phyloP scores from a whole-genome alignment of 2,329 filamentous ascomycete genomes.

The Drechmeria coniospora region DNA sequence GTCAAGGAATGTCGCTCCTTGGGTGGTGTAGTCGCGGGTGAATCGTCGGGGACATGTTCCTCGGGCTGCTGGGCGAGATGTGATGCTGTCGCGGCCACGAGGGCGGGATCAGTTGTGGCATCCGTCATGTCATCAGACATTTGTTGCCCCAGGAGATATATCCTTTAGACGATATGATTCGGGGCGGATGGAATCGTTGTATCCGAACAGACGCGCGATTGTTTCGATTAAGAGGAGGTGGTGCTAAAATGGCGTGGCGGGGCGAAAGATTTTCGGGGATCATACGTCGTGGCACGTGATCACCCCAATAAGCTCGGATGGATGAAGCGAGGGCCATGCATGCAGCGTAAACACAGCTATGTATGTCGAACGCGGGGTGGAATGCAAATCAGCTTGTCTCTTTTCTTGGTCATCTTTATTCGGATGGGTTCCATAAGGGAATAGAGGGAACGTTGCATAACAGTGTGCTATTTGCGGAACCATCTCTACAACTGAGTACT shows the following conservation, averaged over 20 bases:
- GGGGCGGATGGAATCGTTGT: constrained; percentile 22
- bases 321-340: no score
- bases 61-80: constrained; percentile 10
- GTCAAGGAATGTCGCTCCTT: constrained; percentile 44
- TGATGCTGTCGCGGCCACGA: constrained; percentile 16
- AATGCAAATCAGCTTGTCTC: no score
- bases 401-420: no score
- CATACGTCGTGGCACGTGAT: no score
- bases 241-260: constrained; percentile 16
- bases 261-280: constrained; percentile 3
- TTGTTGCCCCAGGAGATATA: constrained; percentile 6
- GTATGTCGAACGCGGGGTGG: no score
- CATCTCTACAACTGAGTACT: no score
- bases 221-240: constrained; percentile 19
- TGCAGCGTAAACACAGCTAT: no score
- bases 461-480: no score
- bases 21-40: constrained; percentile 5
- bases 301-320: no score
- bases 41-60: constrained; percentile 3
- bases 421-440: no score
- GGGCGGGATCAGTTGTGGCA: constrained; percentile 22
- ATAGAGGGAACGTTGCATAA: no score
- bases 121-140: constrained; percentile 16
- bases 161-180: constrained; percentile 14
- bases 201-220: constrained; percentile 20